These are phyloP conservation scores for Metschnikowia cerradonensis DNA, from an alignment of 805 yeast genomes.

Conservation along the genomic window DNA sequence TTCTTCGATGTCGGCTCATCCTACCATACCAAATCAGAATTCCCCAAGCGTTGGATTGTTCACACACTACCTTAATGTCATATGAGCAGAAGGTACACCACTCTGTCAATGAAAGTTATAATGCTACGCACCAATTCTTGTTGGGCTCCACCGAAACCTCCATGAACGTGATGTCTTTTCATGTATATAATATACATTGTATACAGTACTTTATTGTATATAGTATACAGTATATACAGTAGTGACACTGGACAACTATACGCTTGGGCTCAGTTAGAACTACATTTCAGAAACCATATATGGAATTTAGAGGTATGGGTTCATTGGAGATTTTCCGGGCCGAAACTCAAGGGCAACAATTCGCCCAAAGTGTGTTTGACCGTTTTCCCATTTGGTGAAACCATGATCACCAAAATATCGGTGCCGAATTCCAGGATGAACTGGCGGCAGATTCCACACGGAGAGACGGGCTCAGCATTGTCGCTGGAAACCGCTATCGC, in stretches of 20 bases:
- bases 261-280: too few species aligned
- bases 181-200: constrained; percentile 35
- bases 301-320: neutral
- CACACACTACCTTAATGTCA: constrained; percentile 25
- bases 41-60: too few species aligned
- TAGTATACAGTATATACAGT: too few species aligned
- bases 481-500: constrained; percentile 71
- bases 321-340: constrained; percentile 56
- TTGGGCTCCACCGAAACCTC: constrained; percentile 61
- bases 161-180: constrained; percentile 84
- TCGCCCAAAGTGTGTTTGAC: constrained; percentile 51
- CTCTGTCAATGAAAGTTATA: constrained; percentile 41
- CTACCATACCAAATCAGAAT: too few species aligned
- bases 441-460: constrained; percentile 95
- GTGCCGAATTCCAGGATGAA: constrained; percentile 75
- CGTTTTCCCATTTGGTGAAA: constrained; percentile 46
- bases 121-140: constrained; percentile 44
- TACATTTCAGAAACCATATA: too few species aligned
- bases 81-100: constrained; percentile 65
- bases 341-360: constrained; percentile 79
- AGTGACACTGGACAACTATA: too few species aligned
- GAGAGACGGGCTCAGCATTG: constrained; percentile 56
- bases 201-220: too few species aligned
- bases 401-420: constrained; percentile 65
- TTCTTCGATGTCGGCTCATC: too few species aligned